Evolutionary conservation across 495 filamentous ascomycete species (phyloP), one percentile per base, ranked within the genome.

Genomic region (Penicillium fimorum): DNA sequence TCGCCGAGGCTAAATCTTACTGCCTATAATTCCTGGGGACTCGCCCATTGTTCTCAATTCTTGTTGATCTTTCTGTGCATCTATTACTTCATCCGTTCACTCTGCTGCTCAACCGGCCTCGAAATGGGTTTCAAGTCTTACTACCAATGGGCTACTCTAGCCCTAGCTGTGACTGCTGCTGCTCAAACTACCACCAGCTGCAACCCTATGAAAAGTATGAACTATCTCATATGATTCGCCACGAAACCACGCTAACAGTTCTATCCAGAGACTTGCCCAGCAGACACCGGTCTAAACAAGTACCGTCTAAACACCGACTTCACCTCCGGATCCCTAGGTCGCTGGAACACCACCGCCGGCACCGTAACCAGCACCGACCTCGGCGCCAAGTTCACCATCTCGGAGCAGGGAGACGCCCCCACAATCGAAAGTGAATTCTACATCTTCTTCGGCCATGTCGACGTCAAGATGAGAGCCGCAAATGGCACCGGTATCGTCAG

Each of bases 401-500:
- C 68, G 56, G 82, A 89, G 69, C 72, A 82, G 54, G 83, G 83
- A 50, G 86, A 95, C 59, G 83, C 88, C 5, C 89, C 91, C 4
- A 91, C 88, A 22, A 84, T 95, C 62, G 78, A 82, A 48, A 83
- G 87, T 29, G 80, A 88, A 53, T 90, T 86, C 68, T 90, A 90
- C 73, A 84, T 94, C 77, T 86, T 93, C 74, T 92, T 88, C 63
- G 91, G 91, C 41, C 79, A 79, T 56, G 80, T 88, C 47, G 87
- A 91, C 64, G 82, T 92, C 43, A 78, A 76, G 50, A 78, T 92
- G 77, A 86, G 89, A 74, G 85, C 88, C 12, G 84, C 91, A 2
- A 73, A 76, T 2, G 91, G 91, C 17, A 79, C 76, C 27, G 91
- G 91, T 59, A 86, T 96, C 52, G 82, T 95, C 65, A 81, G 87